Evolutionary conservation across 768 basidiomycete genomes (phyloP).

Genomic region (Leccinum fibrillosum): DNA sequence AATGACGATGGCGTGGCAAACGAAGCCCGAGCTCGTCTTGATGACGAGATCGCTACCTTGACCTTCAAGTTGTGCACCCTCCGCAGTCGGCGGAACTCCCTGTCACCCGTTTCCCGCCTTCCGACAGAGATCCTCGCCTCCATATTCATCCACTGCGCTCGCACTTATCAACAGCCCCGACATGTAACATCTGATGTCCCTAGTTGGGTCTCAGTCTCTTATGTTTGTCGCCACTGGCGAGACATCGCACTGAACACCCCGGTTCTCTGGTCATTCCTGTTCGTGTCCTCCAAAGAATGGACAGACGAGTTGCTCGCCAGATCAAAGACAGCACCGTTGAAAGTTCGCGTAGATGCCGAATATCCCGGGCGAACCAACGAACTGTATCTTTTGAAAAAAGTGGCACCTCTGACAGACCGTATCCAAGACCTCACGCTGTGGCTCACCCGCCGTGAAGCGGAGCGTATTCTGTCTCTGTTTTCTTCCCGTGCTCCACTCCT

Average conservation of each 20-base stretch:
- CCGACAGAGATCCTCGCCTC: slow-evolving; percentile 22
- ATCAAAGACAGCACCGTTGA: slow-evolving; percentile 39
- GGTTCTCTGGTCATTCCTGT: slow-evolving; percentile 38
- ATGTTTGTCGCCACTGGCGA: slow-evolving; percentile 39
- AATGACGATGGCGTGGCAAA: neutral
- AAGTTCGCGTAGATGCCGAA: slow-evolving; percentile 22
- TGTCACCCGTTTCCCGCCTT: slow-evolving; percentile 18
- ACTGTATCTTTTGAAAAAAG: slow-evolving; percentile 29
- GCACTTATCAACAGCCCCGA: neutral
- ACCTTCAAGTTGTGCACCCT: slow-evolving; percentile 13
- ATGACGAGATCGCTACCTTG: slow-evolving; percentile 16
- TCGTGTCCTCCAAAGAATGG: slow-evolving; percentile 34
- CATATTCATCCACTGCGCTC: slow-evolving; percentile 18
- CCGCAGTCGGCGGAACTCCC: slow-evolving; percentile 13
- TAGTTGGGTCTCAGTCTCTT: slow-evolving; percentile 22
- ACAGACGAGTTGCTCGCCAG: slow-evolving; percentile 42
- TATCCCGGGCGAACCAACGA: slow-evolving; percentile 26
- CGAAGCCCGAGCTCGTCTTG: slow-evolving; percentile 10
- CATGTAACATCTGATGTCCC: slow-evolving; percentile 4
- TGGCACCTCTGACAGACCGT: slow-evolving; percentile 33
- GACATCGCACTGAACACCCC: slow-evolving; percentile 40
- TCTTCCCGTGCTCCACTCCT: slow-evolving; percentile 32
- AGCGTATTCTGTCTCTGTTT: slow-evolving; percentile 26
- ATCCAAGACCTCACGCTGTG: slow-evolving; percentile 32
- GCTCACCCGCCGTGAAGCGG: slow-evolving; percentile 13